phyloP scores from a whole-genome alignment of 768 basidiomycete genomes.

The Cyathus striatus region DNA sequence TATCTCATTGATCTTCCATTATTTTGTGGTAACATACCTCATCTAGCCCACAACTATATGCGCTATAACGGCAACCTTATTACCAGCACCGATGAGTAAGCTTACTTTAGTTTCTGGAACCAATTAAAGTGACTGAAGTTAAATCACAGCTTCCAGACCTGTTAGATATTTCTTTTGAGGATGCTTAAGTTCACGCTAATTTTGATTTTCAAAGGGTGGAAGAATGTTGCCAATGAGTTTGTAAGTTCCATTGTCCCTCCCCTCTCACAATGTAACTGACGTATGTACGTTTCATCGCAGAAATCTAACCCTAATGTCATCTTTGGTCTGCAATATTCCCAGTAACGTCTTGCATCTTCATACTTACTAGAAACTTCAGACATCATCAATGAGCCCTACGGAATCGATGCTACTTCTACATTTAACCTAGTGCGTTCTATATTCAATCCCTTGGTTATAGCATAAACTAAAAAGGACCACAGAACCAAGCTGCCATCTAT shows the following conservation, averaged over 20 bases:
- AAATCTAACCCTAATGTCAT: slow-evolving; percentile 48
- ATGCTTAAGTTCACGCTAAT: not conserved
- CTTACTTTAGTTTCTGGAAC: not conserved
- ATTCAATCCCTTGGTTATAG: slow-evolving; percentile 1
- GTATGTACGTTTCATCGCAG: slow-evolving; percentile 10
- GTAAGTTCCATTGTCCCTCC: slow-evolving; percentile 30
- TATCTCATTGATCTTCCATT: not conserved
- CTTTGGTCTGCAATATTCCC: slow-evolving; percentile 27
- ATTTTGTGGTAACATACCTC: no score
- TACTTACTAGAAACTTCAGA: slow-evolving; percentile 10
- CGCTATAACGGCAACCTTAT: slow-evolving; percentile 50
- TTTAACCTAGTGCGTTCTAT: slow-evolving; percentile 38
- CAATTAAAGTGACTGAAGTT: not conserved
- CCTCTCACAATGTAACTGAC: not conserved
- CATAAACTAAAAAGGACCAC: slow-evolving; percentile 2
- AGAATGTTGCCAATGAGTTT: slow-evolving; percentile 49
- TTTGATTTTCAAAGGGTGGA: slow-evolving; percentile 38
- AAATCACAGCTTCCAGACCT: slow-evolving; percentile 39
- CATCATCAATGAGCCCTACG: slow-evolving; percentile 64
- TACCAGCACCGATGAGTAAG: slow-evolving; percentile 42
- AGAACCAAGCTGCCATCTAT: slow-evolving; percentile 64
- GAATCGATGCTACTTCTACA: slow-evolving; percentile 45
- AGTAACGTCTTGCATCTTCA: not conserved
- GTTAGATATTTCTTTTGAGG: slow-evolving; percentile 20
- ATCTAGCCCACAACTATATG: slow-evolving; percentile 55